These are phyloP conservation scores for Coemansia sp. DNA, from an alignment of 192 early-diverging fungal species.

Conservation along the genomic window DNA sequence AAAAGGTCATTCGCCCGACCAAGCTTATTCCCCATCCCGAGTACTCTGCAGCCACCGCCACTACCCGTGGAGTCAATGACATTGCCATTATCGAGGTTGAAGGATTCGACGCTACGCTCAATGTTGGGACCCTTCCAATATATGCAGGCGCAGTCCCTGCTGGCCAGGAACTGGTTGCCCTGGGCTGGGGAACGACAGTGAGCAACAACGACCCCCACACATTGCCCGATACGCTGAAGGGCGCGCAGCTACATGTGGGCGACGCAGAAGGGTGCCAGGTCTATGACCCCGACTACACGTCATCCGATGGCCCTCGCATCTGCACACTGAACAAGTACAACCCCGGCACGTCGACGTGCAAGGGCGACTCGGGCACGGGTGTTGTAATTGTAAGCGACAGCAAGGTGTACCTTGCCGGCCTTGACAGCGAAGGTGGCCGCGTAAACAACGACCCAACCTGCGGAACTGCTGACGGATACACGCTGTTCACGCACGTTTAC, in stretches of 20 bases:
- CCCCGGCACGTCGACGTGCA: neutral
- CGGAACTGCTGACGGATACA: conserved; percentile 3
- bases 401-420: conserved; percentile 5
- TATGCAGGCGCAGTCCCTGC: neutral
- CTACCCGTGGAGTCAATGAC: conserved; percentile 1
- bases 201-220: neutral
- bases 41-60: neutral
- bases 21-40: conserved; percentile 4
- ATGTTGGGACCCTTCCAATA: neutral
- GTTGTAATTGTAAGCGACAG: neutral
- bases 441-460: neutral
- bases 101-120: neutral
- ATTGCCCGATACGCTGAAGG: neutral
- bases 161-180: conserved; percentile 6
- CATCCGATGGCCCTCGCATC: neutral
- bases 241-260: conserved; percentile 1
- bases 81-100: conserved; percentile 12
- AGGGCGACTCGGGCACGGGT: conserved; percentile 13
- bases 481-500: conserved; percentile 16
- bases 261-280: neutral
- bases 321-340: conserved; percentile 6
- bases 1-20: neutral
- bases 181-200: conserved; percentile 12
- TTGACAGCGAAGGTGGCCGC: conserved; percentile 4
- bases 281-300: conserved; percentile 1